Evolutionary conservation across 371 early-diverging fungal genomes (phyloP), one percentile per base, ranked within the genome.

Genomic region (Paraphysoderma sedebokerense): DNA sequence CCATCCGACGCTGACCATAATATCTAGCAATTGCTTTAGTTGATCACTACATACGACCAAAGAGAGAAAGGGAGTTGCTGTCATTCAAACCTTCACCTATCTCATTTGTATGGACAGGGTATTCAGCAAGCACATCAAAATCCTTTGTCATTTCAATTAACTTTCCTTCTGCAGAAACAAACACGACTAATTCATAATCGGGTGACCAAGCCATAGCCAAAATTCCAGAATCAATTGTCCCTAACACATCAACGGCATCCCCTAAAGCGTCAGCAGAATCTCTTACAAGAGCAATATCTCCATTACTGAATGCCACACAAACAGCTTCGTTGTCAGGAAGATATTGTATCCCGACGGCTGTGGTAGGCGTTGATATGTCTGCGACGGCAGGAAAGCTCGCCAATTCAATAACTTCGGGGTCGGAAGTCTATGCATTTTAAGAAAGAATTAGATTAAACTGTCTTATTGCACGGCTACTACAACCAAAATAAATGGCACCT

Each of bases 1-100:
- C 97, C 97, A 97, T 31, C 97, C 97, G n/a, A 97, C 79, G 44
- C 67, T 76, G 31, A 85, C 82, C 20, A 68, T 71, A 36, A 72
- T 68, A 42, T 77, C 82, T 78, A 51, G n/a, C 19, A 15, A 24
- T n/a, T n/a, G n/a, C n/a, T n/a, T n/a, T n/a, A n/a, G n/a, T n/a
- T n/a, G n/a, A n/a, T n/a, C n/a, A n/a, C n/a, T n/a, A n/a, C n/a
- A n/a, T 36, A 29, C 12, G 5, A 5, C 9, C 32, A 24, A 35
- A n/a, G 15, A 47, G 24, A 36, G 2, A 44, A n/a, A n/a, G n/a
- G n/a, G n/a, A n/a, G n/a, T n/a, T n/a, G n/a, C 36, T 20, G 17
- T 28, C 17, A 44, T 12, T 34, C 24, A 36, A 55, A 74, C 78
- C 82, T 68, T 81, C 77, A 7, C 83, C 85, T 36, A 65, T 49